Conservation (phyloP, 352 stramenopile species). For the Phytophthora pini region DNA sequence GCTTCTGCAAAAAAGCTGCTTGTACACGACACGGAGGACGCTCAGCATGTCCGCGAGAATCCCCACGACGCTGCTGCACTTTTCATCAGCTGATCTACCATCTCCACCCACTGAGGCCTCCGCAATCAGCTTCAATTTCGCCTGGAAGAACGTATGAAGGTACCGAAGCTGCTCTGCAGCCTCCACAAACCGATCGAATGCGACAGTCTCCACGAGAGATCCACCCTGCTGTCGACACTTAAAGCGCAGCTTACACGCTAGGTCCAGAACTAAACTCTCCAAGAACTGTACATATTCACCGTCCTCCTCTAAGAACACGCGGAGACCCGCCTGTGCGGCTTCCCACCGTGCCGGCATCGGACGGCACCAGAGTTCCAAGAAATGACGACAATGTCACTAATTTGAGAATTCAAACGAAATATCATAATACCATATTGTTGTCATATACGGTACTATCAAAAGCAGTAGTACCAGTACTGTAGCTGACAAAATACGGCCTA, state of each 20-base stretch:
- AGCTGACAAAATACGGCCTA: too few relatives aligned
- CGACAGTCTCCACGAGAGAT: constrained; percentile 17
- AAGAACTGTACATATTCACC: constrained; percentile 34
- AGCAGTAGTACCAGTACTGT: too few relatives aligned
- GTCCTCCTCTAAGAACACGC: constrained; percentile 42
- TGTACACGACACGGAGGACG: constrained; percentile 34
- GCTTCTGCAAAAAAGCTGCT: constrained; percentile 26
- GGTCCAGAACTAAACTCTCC: constrained; percentile 15
- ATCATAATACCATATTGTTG: too few relatives aligned
- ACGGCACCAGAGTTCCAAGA: too few relatives aligned
- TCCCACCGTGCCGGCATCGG: constrained; percentile 32
- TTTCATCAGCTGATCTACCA: constrained; percentile 4
- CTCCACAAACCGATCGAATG: constrained; percentile 35
- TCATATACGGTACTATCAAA: too few relatives aligned
- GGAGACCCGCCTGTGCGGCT: constrained; percentile 26
- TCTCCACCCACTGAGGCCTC: constrained; percentile 10
- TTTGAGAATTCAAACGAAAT: too few relatives aligned
- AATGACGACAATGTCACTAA: too few relatives aligned
- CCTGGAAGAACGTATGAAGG: constrained; percentile 38
- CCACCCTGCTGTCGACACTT: constrained; percentile 5
- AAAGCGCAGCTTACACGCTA: constrained; percentile 37
- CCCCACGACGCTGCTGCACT: constrained; percentile 34
- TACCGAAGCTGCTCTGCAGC: constrained; percentile 23
- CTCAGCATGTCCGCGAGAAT: constrained; percentile 37
- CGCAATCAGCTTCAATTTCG: constrained; percentile 29